These are phyloP conservation scores for Neurospora africana DNA, from an alignment of 495 filamentous ascomycete genomes.

Conservation along the genomic window DNA sequence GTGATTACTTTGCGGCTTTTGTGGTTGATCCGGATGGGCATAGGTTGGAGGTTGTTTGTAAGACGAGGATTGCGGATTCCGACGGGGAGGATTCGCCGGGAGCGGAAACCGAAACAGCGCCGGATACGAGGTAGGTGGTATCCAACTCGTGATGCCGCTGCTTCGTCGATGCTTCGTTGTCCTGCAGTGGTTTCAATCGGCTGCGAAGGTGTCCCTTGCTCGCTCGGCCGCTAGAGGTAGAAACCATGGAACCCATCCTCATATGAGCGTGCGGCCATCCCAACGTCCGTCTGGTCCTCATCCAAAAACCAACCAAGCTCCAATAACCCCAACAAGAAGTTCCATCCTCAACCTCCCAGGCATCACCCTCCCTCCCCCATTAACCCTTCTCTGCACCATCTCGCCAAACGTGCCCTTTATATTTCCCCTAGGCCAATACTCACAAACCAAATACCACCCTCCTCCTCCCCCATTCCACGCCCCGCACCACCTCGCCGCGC, in stretches of 20 bases:
- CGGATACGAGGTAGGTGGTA: neutral
- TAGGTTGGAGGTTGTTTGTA: conserved; percentile 30
- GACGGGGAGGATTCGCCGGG: neutral
- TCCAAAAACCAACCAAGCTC: neutral
- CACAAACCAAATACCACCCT: conserved; percentile 71
- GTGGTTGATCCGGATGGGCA: conserved; percentile 32
- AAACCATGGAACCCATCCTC: neutral
- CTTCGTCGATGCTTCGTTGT: neutral
- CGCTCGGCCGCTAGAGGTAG: neutral
- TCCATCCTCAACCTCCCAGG: neutral
- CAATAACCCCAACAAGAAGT: neutral
- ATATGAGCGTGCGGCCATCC: neutral
- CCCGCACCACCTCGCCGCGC: conserved; percentile 51
- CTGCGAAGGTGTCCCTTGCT: too few species aligned
- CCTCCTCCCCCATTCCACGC: conserved; percentile 4
- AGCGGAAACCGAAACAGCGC: neutral
- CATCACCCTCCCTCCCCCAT: conserved; percentile 3
- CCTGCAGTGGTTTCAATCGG: neutral
- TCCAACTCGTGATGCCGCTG: neutral
- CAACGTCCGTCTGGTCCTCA: neutral
- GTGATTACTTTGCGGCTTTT: conserved; percentile 36
- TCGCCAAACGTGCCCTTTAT: conserved; percentile 46
- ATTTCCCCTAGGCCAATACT: conserved; percentile 70
- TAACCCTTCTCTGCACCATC: conserved; percentile 34
- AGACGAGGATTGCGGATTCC: neutral